phyloP scores from a whole-genome alignment of 2,329 filamentous ascomycete genomes.

The Aspergillus sp. region DNA sequence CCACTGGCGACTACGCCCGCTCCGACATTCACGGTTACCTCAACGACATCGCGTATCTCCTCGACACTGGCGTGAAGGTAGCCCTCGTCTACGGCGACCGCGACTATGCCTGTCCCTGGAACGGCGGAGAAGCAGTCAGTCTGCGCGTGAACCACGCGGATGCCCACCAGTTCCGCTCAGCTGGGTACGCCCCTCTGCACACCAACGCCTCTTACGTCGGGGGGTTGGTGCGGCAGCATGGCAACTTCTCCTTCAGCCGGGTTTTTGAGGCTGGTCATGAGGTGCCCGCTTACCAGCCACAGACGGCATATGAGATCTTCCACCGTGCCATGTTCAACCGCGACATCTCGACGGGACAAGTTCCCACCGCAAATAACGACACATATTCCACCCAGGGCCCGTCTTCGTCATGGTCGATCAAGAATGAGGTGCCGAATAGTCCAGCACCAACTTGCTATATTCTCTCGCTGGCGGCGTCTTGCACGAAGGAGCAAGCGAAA shows the following conservation, averaged over 20 bases:
- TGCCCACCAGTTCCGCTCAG: constrained; percentile 39
- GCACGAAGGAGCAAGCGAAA: constrained; percentile 39
- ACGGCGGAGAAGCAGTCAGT: constrained; percentile 49
- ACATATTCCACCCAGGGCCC: constrained; percentile 37
- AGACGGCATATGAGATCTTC: constrained; percentile 51
- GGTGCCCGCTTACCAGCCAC: constrained; percentile 49
- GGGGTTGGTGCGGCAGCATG: constrained; percentile 42
- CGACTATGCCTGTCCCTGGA: constrained; percentile 53
- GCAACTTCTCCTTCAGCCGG: constrained; percentile 44
- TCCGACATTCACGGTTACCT: constrained; percentile 37
- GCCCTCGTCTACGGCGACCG: constrained; percentile 53
- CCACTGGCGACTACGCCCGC: constrained; percentile 44
- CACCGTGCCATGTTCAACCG: constrained; percentile 44
- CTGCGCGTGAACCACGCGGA: constrained; percentile 43
- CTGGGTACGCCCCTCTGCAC: constrained; percentile 45
- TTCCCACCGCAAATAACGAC: constrained; percentile 28
- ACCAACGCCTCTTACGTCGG: constrained; percentile 40
- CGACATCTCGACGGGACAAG: constrained; percentile 51
- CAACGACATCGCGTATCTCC: constrained; percentile 39
- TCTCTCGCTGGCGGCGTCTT: constrained; percentile 31
- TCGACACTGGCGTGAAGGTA: constrained; percentile 53
- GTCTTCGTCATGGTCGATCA: constrained; percentile 38
- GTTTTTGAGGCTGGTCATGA: constrained; percentile 45
- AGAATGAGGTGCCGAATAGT: constrained; percentile 36
- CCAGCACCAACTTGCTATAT: constrained; percentile 43